Evolutionary conservation across 106 monocot species (phyloP).

Genomic region (Dioscorea alata): DNA sequence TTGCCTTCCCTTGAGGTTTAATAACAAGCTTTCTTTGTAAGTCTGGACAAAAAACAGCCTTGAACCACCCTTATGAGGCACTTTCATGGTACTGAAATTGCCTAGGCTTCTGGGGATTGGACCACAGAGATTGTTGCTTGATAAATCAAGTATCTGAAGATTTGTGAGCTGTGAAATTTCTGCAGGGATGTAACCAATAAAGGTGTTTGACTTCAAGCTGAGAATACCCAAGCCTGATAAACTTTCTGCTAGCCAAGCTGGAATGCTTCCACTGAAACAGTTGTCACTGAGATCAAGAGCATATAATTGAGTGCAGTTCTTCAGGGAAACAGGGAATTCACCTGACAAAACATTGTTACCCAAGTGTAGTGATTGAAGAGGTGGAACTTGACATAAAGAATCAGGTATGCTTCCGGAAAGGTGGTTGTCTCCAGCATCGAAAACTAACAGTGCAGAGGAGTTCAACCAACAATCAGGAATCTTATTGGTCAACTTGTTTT

Average conservation of each 20-base stretch:
- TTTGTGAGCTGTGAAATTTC: not conserved
- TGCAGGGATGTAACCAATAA: not conserved
- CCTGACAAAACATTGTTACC: constrained; percentile 15
- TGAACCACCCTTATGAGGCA: not conserved
- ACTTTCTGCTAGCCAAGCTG: not conserved
- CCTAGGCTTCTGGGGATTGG: not conserved
- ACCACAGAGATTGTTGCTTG: not conserved
- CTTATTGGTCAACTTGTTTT: not conserved
- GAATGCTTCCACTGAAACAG: not conserved
- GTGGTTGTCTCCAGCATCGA: constrained; percentile 5
- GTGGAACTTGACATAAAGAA: not conserved
- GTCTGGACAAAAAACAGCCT: not conserved
- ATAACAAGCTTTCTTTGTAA: not conserved
- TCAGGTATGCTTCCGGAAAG: constrained; percentile 1
- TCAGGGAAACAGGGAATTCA: constrained; percentile 11
- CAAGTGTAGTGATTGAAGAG: constrained; percentile 13
- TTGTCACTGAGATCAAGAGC: not conserved
- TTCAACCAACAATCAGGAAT: constrained; percentile 11
- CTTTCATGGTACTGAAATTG: not conserved
- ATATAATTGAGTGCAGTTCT: not conserved
- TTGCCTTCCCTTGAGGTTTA: no score
- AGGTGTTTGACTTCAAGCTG: not conserved
- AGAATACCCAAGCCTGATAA: not conserved
- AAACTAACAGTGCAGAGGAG: not conserved
- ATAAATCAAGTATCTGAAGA: not conserved